Conservation (phyloP, 2,329 filamentous ascomycete genomes). For the Fusarium brevicatenulatum region DNA sequence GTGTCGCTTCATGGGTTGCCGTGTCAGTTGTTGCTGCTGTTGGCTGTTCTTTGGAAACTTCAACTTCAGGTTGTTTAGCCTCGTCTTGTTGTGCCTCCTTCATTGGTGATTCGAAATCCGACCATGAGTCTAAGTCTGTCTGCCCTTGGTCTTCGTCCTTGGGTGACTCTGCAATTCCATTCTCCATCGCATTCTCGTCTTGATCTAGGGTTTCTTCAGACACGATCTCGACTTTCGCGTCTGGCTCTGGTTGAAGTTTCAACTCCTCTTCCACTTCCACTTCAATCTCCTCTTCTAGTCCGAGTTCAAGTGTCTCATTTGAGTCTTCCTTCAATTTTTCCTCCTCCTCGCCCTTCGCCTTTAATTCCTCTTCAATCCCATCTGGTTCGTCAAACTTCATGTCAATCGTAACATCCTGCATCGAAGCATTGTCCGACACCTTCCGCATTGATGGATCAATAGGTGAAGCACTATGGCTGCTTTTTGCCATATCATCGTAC, state of each 20-base stretch:
- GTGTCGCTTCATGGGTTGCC: neutral
- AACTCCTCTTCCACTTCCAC: neutral
- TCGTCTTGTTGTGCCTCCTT: conserved; percentile 7
- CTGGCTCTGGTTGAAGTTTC: neutral
- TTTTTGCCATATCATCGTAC: conserved; percentile 57
- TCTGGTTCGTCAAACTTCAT: neutral
- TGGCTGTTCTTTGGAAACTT: neutral
- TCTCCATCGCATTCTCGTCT: neutral
- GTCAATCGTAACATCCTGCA: conserved; percentile 9
- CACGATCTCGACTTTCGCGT: neutral
- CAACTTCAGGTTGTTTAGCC: neutral
- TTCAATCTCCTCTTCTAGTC: neutral
- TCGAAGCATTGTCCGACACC: conserved; percentile 1
- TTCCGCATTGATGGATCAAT: conserved; percentile 34
- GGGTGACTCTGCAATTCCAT: neutral
- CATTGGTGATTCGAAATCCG: conserved; percentile 32
- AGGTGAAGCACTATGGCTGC: conserved; percentile 35
- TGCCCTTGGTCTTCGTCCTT: neutral
- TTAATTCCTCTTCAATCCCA: neutral
- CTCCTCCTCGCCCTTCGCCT: neutral
- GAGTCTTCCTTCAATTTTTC: neutral
- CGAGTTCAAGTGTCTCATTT: neutral
- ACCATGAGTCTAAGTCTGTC: conserved; percentile 31
- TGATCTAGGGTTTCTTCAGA: conserved; percentile 1
- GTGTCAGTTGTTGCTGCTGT: neutral